Evolutionary conservation across 345 rosid species (phyloP).

Genomic region (Syzygium aromaticum): DNA sequence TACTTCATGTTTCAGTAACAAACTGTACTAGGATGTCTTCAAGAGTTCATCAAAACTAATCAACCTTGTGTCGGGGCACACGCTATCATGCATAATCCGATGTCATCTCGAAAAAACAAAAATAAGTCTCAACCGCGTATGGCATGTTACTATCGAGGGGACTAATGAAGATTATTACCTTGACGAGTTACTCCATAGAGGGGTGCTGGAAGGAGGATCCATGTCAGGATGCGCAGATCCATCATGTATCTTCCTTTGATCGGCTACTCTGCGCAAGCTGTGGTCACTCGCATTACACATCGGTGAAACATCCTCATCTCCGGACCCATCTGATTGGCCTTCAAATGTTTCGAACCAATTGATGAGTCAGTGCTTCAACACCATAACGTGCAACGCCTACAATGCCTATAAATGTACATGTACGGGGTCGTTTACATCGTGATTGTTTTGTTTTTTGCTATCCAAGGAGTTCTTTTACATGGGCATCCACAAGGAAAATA

Average conservation of each 20-base stretch:
- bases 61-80: neutral
- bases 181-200: constrained; percentile 73
- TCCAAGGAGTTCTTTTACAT: neutral
- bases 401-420: neutral
- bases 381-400: neutral
- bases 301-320: constrained; percentile 57
- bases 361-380: neutral
- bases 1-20: constrained; percentile 8
- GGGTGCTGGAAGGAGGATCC: constrained; percentile 29
- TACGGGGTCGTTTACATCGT: neutral
- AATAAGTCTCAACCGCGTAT: neutral
- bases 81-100: neutral
- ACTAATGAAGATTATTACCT: constrained; percentile 27
- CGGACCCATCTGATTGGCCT: constrained; percentile 69
- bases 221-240: constrained; percentile 39
- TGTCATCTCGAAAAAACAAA: neutral
- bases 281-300: constrained; percentile 27
- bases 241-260: constrained; percentile 35
- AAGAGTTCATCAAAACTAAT: neutral
- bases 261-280: constrained; percentile 16
- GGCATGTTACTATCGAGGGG: neutral
- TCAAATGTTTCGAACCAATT: neutral
- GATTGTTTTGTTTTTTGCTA: neutral
- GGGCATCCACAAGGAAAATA: neutral
- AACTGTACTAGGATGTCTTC: neutral